These are phyloP conservation scores for Coniferiporia sulphurascens DNA, from an alignment of 1,284 basidiomycete species.

Conservation along the genomic window DNA sequence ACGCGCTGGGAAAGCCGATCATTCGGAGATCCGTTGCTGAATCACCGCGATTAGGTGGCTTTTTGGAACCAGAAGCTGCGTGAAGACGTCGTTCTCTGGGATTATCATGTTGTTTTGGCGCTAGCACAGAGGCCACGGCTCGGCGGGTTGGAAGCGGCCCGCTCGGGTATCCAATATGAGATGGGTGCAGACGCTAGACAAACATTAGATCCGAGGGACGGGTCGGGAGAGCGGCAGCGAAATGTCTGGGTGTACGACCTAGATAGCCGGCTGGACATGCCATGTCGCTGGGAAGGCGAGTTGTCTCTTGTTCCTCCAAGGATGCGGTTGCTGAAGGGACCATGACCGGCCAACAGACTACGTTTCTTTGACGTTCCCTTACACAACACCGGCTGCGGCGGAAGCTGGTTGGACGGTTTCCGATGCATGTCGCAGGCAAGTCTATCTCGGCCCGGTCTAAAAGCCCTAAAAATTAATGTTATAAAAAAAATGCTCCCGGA, in stretches of 20 bases:
- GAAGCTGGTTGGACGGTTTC: constrained; percentile 24
- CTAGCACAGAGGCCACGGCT: constrained; percentile 35
- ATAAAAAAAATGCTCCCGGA: not conserved
- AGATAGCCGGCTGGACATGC: constrained; percentile 46
- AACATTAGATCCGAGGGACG: not conserved
- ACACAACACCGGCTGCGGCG: not conserved
- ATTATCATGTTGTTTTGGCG: constrained; percentile 68
- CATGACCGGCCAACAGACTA: constrained; percentile 5
- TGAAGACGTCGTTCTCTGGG: constrained; percentile 54
- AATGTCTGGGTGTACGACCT: constrained; percentile 61
- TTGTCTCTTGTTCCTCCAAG: not conserved
- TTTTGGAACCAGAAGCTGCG: constrained; percentile 58
- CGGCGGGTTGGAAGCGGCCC: not conserved
- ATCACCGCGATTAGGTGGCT: constrained; percentile 43
- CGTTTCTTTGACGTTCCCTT: constrained; percentile 16
- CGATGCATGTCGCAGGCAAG: constrained; percentile 12
- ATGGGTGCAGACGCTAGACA: not conserved
- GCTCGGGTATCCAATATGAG: not conserved
- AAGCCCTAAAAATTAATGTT: no score
- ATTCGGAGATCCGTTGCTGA: not conserved
- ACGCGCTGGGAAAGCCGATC: not conserved
- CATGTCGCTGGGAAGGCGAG: constrained; percentile 47
- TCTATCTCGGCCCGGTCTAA: not conserved
- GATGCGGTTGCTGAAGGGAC: not conserved
- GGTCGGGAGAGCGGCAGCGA: not conserved